Evolutionary conservation across 768 basidiomycete species (phyloP), one percentile per base, ranked within the genome.

Genomic region (Xerocomus potaroensis): DNA sequence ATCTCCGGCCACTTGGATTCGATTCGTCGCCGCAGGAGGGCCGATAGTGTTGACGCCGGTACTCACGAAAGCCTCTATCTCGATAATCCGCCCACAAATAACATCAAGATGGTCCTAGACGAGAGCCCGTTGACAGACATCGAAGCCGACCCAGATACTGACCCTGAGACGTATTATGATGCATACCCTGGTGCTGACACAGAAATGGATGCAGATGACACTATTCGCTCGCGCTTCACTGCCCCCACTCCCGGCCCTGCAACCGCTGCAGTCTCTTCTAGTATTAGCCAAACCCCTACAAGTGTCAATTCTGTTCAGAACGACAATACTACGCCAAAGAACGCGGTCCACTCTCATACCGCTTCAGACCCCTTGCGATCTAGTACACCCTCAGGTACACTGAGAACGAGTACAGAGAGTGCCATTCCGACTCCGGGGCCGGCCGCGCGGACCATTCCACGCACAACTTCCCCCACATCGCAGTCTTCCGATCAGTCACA

Each of bases 101-200:
- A 69, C 34, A 65, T 69, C 16, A 77, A 69, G 11, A 75, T 75
- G 57, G 86, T 91, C 29, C 59, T 89, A 48, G 87, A 92, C 59
- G 89, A 91, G 62, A 69, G 66, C 47, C 88, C 88, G 8, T 70
- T 79, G 39, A 89, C 87, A 8, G 90, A 91, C 66, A 61, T 88
- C 18, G 87, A 89, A 22, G 74, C 69, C 22, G 84, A 68, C 36
- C 57, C 51, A n/a, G 71, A 72, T 29, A 59, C 54, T 24, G 72
- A 72, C 11, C 40, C 49, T 1, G 60, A 79, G 59, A 66, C 67
- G 45, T 74, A 71, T 36, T 77, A 80, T 45, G 61, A 64, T 24
- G 71, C 68, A 4, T 68, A 64, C 22, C 31, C 51, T 19, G 29
- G 26, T 10, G 26, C 10, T 27, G 26, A 27, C 26, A 27, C 26